Conservation (phyloP, 2,329 filamentous ascomycete species). For the Capronia epimyces region DNA sequence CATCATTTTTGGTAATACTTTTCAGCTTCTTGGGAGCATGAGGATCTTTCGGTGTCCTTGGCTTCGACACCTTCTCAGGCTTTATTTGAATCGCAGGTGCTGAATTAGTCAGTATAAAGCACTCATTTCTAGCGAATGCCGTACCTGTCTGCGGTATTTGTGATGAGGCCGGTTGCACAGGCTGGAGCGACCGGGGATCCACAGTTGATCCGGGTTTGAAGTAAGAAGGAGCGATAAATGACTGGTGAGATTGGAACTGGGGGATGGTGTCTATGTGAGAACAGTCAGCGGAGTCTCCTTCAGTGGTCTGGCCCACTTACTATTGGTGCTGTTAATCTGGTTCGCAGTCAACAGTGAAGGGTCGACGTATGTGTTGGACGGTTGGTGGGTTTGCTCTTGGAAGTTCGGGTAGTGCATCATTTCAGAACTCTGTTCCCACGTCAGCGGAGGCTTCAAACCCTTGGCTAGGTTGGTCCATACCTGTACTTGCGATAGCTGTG, state of each 20-base stretch:
- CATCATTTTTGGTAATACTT: conserved; percentile 26
- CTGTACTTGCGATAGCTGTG: conserved; percentile 29
- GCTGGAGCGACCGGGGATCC: conserved; percentile 24
- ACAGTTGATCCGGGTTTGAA: conserved; percentile 18
- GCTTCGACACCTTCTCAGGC: conserved; percentile 16
- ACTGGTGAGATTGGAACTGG: conserved; percentile 16
- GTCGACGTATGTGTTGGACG: conserved; percentile 20
- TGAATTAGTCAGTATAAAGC: conserved; percentile 4
- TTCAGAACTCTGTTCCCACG: conserved; percentile 11
- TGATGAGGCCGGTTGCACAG: conserved; percentile 2
- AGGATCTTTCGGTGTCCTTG: conserved; percentile 6
- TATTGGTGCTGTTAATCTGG: conserved; percentile 11
- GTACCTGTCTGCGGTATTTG: conserved; percentile 6
- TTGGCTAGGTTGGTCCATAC: conserved; percentile 4
- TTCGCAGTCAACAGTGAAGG: conserved; percentile 24
- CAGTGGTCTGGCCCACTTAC: background rate
- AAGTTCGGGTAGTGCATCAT: conserved; percentile 18
- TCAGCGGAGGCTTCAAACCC: conserved; percentile 1
- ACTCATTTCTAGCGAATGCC: background rate
- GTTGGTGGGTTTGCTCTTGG: conserved; percentile 18
- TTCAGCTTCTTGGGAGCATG: conserved; percentile 26
- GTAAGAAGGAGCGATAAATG: conserved; percentile 11
- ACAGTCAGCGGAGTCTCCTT: background rate
- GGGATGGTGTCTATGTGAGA: conserved; percentile 5
- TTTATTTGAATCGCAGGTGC: conserved; percentile 15